Conservation (phyloP, 257 asterid genomes). For the Voacanga thouarsii region DNA sequence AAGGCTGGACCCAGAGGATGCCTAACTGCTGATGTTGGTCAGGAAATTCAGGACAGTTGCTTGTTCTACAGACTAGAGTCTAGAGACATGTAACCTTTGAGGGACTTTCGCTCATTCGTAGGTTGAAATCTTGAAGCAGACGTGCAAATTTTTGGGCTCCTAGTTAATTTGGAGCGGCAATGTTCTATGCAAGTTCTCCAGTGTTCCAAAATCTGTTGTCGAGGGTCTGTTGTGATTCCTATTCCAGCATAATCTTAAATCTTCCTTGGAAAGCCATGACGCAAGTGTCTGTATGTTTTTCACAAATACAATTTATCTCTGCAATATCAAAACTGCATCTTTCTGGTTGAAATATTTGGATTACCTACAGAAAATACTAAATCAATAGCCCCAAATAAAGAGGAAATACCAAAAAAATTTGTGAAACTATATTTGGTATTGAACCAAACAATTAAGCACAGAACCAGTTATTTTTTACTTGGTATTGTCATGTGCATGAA, state of each 20-base stretch:
- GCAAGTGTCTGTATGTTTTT: background rate
- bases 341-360: too few relatives aligned
- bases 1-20: background rate
- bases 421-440: background rate
- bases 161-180: background rate
- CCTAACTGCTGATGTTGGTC: background rate
- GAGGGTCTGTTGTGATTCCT: background rate
- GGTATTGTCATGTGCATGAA: background rate
- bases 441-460: background rate
- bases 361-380: background rate
- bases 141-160: too few relatives aligned
- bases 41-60: background rate
- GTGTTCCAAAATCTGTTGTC: background rate
- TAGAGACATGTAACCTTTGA: background rate
- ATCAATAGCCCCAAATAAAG: background rate
- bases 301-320: background rate
- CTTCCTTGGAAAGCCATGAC: background rate
- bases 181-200: background rate
- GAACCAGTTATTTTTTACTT: background rate
- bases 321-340: background rate
- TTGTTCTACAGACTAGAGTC: too few relatives aligned
- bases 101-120: background rate
- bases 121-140: background rate
- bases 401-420: background rate
- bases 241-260: background rate